Evolutionary conservation across 192 early-diverging fungal genomes (phyloP), one percentile per base, ranked within the genome.

Genomic region (Gaertneriomyces sp.): DNA sequence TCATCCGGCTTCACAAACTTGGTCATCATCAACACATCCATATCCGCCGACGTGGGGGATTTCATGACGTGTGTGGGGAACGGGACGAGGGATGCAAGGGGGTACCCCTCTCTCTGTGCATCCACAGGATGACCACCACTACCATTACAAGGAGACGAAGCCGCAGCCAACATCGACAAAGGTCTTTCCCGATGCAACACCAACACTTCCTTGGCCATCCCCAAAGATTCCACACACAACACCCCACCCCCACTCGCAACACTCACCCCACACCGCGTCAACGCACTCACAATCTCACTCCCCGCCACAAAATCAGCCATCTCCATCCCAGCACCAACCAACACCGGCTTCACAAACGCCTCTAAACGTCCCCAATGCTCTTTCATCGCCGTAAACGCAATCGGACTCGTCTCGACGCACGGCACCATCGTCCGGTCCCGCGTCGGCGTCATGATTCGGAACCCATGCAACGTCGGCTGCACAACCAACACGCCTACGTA

Each of bases 381-480:
- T 10, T 33, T 25, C 5, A 65, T 11, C 3, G 63, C 63, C 8
- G 11, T 42, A 40, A 65, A 58, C 8, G 63, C 63, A 7, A 39
- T 44, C 10, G 19, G 53, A 20, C 53, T 58, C 12, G 57, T 25
- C 49, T 55, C 53, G 3, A 58, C 33, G 0, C 12, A 14, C 11
- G 63, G 63, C 33, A 65, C 57, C 9, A 17, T 65, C 12, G 63
- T 42, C 12, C 63, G 63, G 20, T 65, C 53, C 12, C 53, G 19
- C 8, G 44, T 12, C 8, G 63, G 63, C 6, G 57, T 53, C 63
- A 65, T 58, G 16, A 65, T 38, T 17, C 43, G 53, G 53, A 65
- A 65, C 3, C 57, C 10, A 16, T 42, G 53, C n/a, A 65, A 14
- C 42, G 12, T 65, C 17, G 63, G 63, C 0, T 42, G 16, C 12